Evolutionary conservation across 1,284 basidiomycete genomes (phyloP), one percentile per base, ranked within the genome.

Genomic region (Polyporus tsugae): DNA sequence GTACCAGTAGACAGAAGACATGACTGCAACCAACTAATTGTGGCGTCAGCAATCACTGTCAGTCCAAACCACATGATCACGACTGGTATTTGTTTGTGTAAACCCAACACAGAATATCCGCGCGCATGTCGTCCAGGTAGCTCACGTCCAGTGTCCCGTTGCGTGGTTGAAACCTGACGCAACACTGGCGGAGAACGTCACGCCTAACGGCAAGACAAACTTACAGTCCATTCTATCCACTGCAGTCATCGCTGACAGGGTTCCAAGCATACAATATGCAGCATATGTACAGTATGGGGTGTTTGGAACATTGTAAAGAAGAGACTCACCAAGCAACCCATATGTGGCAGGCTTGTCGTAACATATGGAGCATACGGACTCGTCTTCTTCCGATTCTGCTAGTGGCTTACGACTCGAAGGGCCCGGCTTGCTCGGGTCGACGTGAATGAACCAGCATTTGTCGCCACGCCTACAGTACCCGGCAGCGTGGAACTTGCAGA

Each of bases 401-500:
- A 74, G 71, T 57, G 39, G 70, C 55, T 71, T 67, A 70, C 69
- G 70, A 71, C 63, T 75, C 72, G 67, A 70, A 68, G 76, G 64
- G 36, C 73, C 41, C 65, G 63, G 55, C 66, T 74, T 65, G 36
- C 58, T 29, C 5, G 80, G 79, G 52, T 78, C 70, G 65, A 80
- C 80, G 74, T 94, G 92, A 41, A 80, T 77, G 78, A 93, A 94
- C 92, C 92, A 94, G 75, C 92, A 94, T 42, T 81, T 78, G 60
- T 86, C 86, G 22, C 90, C 92, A 39, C 85, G 82, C 71, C 84
- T 87, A 76, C 92, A 94, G 76, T 85, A 91, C 0, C 92, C 92
- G 60, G 83, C 81, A 2, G 84, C 84, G 69, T 85, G 93, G 78
- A 84, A 92, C 67, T 75, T 84, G 81, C 92, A 94, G 38, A 80